Base-by-base conservation (phyloP, 768 basidiomycete genomes). In the Grammothele lineata region DNA sequence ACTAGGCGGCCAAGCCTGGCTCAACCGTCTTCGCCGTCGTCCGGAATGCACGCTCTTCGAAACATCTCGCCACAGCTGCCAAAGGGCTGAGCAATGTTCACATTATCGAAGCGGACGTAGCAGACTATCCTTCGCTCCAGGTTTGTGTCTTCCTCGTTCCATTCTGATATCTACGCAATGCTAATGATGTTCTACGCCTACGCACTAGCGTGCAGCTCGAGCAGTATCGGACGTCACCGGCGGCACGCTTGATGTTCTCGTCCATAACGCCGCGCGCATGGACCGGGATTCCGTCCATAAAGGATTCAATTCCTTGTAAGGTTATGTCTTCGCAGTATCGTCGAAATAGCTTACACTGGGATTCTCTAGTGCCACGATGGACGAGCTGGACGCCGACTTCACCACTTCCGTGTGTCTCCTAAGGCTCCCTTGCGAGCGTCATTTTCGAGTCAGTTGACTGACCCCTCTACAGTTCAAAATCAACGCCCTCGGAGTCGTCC, bases 61-160 rank as follows among this genome's bases (percentile, higher is more conserved):
- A 24, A 3, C 43, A 54, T 11, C 48, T 57, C 22, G 33, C 55
- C 1, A 24, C 25, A 5, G 6, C 37, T 14, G 30, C 46, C 12
- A 30, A 37, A 6, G 27, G 25, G 12, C 40, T 38, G 17, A 21
- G 40, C 5, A 68, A 70, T 39, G 49, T 75, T 5, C 60, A 65
- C 40, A 40, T 70, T 9, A 15, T 74, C 21, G 49, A 67, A 47
- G 65, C 63, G 3, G 71, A 75, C 48, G 59, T 74, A 19, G 66
- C 61, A 2, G 58, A 69, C 40, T 41, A 37, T 25, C 25, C 27
- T 7, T 55, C 62, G 1, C 42, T 72, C 33, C 55, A 64, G 55
- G 71, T 64, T 37, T 41, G 60, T 50, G 24, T n/a, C 23, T 17
- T 10, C 3, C 21, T 3, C n/a, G n/a, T n/a, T n/a, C n/a, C n/a